A percentile compares a stretch with the other conserved stretches of the same genome.
phyloP scores from a whole-genome alignment of 2,329 filamentous ascomycete species.

The Paraphaeosphaeria sporulosa region DNA sequence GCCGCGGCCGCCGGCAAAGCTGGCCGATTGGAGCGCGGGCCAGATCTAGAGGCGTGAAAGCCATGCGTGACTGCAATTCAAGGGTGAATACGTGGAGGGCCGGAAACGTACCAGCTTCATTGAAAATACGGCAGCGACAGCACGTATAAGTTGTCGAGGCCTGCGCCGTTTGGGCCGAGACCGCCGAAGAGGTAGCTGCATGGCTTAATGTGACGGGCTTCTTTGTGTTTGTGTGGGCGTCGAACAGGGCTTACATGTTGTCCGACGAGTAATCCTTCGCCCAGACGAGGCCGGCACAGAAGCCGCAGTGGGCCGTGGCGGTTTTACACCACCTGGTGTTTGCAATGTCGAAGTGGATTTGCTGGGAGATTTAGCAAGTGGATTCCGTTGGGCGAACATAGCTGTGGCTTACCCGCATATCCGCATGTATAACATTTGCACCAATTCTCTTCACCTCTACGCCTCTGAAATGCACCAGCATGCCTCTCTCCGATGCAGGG shows the following conservation, averaged over 20 bases:
- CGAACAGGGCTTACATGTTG: conserved; percentile 61
- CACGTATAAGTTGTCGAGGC: conserved; percentile 68
- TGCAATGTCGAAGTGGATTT: conserved; percentile 64
- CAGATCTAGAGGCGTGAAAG: conserved; percentile 35
- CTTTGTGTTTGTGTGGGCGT: not conserved
- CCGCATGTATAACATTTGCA: conserved; percentile 15
- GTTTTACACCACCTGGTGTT: conserved; percentile 66
- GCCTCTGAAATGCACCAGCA: conserved; percentile 68
- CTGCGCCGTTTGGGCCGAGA: conserved; percentile 55
- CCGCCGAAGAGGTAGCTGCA: conserved; percentile 67
- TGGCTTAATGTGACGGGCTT: conserved; percentile 5
- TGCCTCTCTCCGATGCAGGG: conserved; percentile 63
- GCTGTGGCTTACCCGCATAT: conserved; percentile 25
- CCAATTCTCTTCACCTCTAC: conserved; percentile 39
- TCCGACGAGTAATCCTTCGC: conserved; percentile 66
- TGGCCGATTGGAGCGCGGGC: conserved; percentile 43
- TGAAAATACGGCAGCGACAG: conserved; percentile 66
- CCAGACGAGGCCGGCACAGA: conserved; percentile 67
- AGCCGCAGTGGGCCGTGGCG: conserved; percentile 61
- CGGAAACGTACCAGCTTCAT: conserved; percentile 60
- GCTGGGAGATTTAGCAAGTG: conserved; percentile 9
- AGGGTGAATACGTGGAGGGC: no score
- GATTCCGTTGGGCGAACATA: not conserved
- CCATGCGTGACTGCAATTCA: no score
- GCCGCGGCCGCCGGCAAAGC: conserved; percentile 47